Base-by-base conservation (phyloP, 2,329 filamentous ascomycete genomes). In the Pseudogymnoascus sp. region DNA sequence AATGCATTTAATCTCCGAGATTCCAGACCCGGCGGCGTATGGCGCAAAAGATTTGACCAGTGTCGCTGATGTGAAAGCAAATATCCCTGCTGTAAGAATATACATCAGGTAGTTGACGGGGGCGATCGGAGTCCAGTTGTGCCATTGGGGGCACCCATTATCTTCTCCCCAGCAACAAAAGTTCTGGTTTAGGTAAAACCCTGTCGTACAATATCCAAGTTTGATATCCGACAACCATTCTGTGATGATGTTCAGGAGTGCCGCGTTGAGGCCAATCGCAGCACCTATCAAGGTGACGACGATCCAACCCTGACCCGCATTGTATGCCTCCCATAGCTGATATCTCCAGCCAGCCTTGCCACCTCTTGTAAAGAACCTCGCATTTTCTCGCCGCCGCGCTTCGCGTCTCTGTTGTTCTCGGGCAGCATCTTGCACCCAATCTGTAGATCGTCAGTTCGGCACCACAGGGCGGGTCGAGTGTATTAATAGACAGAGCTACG, bases 91-190 rank as follows among this genome's bases (percentile, higher is more conserved):
- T 76, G 96, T 95, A 61, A 90, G 71, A 66, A 96, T 89, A 74
- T 99, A 99, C 61, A 97, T 75, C 36, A 96, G 67, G 75, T 97
- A 97, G 75, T 97, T 97, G 49, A 90, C 72, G 3, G 88, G 84
- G 72, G 81, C 85, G 66, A 96, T 87, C 1, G 85, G 83, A 37
- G 90, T 93, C 95, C 95, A 99, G 53, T 80, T 82, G 71, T 92
- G 89, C 93, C 95, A 99, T 72, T 96, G 88, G 0, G 84, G 79
- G 73, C 95, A 99, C 3, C 91, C 93, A 72, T 85, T 88, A 70
- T 97, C 92, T 63, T 95, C 90, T 38, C 95, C 95, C 92, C 93
- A 99, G 75, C 95, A 99, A 77, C 95, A 99, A 75, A 99, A 99
- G 74, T 85, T 89, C 80, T 97, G 91, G 75, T 99, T 99, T 64